Conservation (phyloP, 306 rosid species). For the Trifolium fragiferum region DNA sequence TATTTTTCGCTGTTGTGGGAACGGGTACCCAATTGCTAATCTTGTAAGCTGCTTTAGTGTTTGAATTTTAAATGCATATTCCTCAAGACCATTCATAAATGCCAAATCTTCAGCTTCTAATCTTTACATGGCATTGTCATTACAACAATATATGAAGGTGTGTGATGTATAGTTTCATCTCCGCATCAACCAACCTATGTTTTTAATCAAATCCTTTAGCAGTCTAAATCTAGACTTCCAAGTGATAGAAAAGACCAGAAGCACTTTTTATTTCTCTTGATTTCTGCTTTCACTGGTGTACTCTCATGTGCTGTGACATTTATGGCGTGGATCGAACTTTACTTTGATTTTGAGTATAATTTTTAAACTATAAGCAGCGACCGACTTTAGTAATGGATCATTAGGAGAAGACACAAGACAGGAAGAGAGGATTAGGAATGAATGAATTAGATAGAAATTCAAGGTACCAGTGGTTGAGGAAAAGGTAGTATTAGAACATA, state of each 20-base stretch:
- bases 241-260: slow-evolving; percentile 16
- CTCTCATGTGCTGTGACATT: slow-evolving; percentile 4
- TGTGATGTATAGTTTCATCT: slow-evolving; percentile 21
- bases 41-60: slow-evolving; percentile 65
- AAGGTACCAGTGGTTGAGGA: neutral
- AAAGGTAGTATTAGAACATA: neutral
- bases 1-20: slow-evolving; percentile 78
- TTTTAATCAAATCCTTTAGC: slow-evolving; percentile 18
- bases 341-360: slow-evolving; percentile 8
- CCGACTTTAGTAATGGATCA: neutral
- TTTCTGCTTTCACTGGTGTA: slow-evolving; percentile 15
- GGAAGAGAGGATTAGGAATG: neutral
- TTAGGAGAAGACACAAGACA: neutral
- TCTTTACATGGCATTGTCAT: slow-evolving; percentile 36
- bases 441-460: slow-evolving; percentile 4
- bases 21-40: slow-evolving; percentile 81
- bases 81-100: slow-evolving; percentile 16
- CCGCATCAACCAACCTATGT: slow-evolving; percentile 33
- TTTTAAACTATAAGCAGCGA: neutral
- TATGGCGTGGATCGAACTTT: neutral
- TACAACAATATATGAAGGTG: slow-evolving; percentile 27
- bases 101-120: slow-evolving; percentile 18
- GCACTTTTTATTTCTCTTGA: slow-evolving; percentile 1
- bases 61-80: slow-evolving; percentile 34
- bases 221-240: slow-evolving; percentile 22